A percentile compares a stretch with the other conserved stretches of the same genome.
Conservation (phyloP, 768 basidiomycete genomes). For the Suillus sp. region DNA sequence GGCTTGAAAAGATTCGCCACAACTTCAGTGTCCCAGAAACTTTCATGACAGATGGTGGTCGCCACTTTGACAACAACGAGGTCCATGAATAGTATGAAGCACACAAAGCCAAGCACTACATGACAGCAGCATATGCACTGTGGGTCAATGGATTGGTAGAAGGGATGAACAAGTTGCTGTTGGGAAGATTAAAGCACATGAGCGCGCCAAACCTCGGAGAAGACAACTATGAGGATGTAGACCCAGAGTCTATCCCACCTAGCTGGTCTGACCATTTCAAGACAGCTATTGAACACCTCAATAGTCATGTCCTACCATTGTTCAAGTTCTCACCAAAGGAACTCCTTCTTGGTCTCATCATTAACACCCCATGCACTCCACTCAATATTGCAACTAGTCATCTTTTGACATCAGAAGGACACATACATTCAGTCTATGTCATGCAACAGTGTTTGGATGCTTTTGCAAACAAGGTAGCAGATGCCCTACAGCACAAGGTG, state of each 20-base stretch:
- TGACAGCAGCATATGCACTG: conserved; percentile 38
- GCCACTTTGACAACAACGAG: conserved; percentile 26
- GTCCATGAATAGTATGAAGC: conserved; percentile 30
- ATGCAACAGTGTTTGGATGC: conserved; percentile 35
- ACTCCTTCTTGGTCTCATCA: conserved; percentile 9
- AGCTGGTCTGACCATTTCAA: conserved; percentile 38
- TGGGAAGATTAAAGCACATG: conserved; percentile 29
- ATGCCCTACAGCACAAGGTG: conserved; percentile 27
- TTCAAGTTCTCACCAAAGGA: conserved; percentile 17
- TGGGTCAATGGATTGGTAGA: conserved; percentile 44
- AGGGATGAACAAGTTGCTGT: conserved; percentile 35
- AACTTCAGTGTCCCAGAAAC: too few relatives aligned
- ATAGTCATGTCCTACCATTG: not conserved
- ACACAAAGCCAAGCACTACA: conserved; percentile 21
- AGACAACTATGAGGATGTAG: conserved; percentile 21
- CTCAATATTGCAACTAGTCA: not conserved
- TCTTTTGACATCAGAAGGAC: not conserved
- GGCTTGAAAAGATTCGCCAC: too few relatives aligned
- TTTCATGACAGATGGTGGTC: too few relatives aligned
- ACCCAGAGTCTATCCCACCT: conserved; percentile 24
- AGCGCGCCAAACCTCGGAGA: conserved; percentile 37
- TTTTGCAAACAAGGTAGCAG: conserved; percentile 20
- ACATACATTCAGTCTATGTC: conserved; percentile 31
- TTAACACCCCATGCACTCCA: conserved; percentile 12
- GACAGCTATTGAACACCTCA: not conserved